phyloP scores from a whole-genome alignment of 139 green algal genomes.

The Tetraselmis striata region DNA sequence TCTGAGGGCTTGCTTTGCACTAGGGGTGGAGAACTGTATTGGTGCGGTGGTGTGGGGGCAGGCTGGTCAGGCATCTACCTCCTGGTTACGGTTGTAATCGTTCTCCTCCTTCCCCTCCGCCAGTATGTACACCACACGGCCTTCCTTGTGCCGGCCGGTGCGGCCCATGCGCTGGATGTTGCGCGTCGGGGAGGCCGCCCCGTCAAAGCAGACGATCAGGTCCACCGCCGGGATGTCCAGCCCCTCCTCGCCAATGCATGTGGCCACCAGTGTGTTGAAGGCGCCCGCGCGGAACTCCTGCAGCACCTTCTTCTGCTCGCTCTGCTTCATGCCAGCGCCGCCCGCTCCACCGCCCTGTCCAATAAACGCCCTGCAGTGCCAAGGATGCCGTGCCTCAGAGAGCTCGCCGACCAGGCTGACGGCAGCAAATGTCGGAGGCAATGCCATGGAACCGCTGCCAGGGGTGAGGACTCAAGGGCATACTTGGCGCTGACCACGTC shows the following conservation, averaged over 20 bases:
- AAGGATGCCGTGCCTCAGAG: conserved; percentile 1
- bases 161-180: conserved; percentile 87
- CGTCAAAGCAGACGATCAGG: conserved; percentile 90
- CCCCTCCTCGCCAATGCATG: conserved; percentile 93
- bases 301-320: conserved; percentile 56
- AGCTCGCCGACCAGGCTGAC: too few relatives aligned
- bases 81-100: conserved; percentile 42
- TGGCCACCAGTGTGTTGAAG: conserved; percentile 63
- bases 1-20: too few relatives aligned
- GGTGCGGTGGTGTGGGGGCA: background rate
- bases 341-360: conserved; percentile 57
- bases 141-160: conserved; percentile 77
- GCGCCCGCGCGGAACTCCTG: conserved; percentile 39
- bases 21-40: too few relatives aligned
- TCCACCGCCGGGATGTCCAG: conserved; percentile 94
- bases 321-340: conserved; percentile 36
- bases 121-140: conserved; percentile 81
- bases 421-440: too few relatives aligned
- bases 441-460: too few relatives aligned
- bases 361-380: conserved; percentile 65
- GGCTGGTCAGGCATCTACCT: conserved; percentile 33
- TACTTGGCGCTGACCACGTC: conserved; percentile 46
- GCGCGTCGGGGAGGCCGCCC: conserved; percentile 59
- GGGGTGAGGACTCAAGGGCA: background rate
- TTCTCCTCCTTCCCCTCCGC: conserved; percentile 55